Evolutionary conservation across 2,329 filamentous ascomycete species (phyloP), one percentile per base, ranked within the genome.

Genomic region (Fusarium brevicatenulatum): DNA sequence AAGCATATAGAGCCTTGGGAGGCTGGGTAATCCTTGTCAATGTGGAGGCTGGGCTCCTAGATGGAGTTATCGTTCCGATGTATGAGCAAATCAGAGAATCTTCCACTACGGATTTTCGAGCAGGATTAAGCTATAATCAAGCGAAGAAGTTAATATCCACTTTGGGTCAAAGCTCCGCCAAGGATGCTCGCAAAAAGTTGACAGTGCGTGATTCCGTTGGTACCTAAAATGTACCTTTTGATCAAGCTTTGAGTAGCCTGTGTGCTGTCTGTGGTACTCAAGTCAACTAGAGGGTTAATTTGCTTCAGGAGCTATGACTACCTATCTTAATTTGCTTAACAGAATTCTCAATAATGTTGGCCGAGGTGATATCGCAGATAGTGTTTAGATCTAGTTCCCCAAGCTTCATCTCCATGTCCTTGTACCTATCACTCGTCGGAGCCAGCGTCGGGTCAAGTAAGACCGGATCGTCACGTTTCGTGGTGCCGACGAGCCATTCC

Each of bases 391-490:
- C 28, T 34, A 57, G 15, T 40, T 46, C 23, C 55, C 43, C n/a
- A 54, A 42, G 52, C 36, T n/a, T 55, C 47, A 62, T 49, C n/a
- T 67, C 37, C 19, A 66, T 25, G 19, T 56, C 63, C 18, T 47
- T 62, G 50, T 30, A 55, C 30, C 34, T 53, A 39, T n/a, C 28
- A 16, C 32, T 55, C 44, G 63, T 67, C 44, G 21, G 37, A 39
- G 25, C 44, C 47, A 44, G 30, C 7, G 49, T 43, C 10, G 63
- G 66, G 13, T 69, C 23, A 11, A 67, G 28, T 1, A 69, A 7
- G 2, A 69, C 46, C 2, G 56, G 56, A 11, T 67, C 44, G 23
- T 67, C 63, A 1, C 21, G 40, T 2, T 57, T 46, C 2, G 66
- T 40, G 4, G 43, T 40, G 1, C 46, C 46, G 9, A 69, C 66